A percentile compares a stretch with the other conserved stretches of the same genome.
phyloP scores from a whole-genome alignment of 257 asterid species.

The Solanum habrochaites region DNA sequence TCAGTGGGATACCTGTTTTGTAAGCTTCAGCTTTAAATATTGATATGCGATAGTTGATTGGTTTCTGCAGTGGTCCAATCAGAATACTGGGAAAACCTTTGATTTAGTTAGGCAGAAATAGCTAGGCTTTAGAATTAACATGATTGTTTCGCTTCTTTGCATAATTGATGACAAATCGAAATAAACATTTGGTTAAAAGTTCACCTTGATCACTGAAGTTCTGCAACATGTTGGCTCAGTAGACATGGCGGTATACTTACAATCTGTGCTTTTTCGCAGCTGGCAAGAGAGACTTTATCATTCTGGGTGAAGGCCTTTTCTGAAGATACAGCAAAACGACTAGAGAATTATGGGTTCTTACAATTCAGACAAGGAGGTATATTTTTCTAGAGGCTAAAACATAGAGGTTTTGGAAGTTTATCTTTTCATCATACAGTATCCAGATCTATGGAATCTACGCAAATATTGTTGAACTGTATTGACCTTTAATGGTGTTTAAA shows the following conservation, averaged over 20 bases:
- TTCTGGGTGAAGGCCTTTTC: conserved; percentile 99
- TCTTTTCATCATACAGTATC: not conserved
- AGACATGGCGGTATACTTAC: not conserved
- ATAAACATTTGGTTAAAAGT: not conserved
- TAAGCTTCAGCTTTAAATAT: not conserved
- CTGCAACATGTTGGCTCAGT: not conserved
- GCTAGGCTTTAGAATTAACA: not conserved
- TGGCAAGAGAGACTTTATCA: conserved; percentile 88
- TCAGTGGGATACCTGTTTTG: not conserved
- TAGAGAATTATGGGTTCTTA: conserved; percentile 93
- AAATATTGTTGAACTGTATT: not conserved
- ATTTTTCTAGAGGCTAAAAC: not conserved
- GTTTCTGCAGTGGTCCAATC: not conserved
- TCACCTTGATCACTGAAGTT: not conserved
- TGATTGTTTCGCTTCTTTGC: not conserved
- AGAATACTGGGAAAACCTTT: not conserved
- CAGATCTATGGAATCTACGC: not conserved
- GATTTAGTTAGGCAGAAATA: not conserved
- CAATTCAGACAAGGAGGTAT: conserved; percentile 99
- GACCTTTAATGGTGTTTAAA: not conserved
- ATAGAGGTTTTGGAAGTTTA: not conserved
- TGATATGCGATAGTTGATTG: not conserved
- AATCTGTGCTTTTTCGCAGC: conserved; percentile 37
- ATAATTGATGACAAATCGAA: not conserved
- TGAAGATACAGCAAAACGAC: conserved; percentile 97